Evolutionary conservation across 208 protist species (phyloP), one percentile per base, ranked within the genome.

Genomic region (Wallacemonas sp.): DNA sequence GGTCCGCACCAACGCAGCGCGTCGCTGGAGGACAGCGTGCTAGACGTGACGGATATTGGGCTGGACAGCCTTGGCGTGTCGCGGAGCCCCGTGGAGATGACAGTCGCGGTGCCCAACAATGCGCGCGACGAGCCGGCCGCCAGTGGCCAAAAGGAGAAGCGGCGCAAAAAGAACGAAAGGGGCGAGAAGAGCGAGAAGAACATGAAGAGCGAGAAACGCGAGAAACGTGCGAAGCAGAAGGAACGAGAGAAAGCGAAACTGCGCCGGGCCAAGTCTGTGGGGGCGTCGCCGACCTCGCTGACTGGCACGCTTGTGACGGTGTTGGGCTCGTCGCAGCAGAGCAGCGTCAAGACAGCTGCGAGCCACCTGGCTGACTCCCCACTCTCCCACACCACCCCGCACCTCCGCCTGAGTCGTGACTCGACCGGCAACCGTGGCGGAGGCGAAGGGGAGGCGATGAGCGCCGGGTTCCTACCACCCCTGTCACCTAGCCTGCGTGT

Each of bases 101-200:
- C 50, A 1, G 21, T 22, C 32, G 17, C 52, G 27, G 22, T 48
- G 29, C 42, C 57, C 3, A 29, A 36, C 3, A 39, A 26, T 10
- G 19, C 41, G 22, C 21, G 26, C 27, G n/a, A 2, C 50, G 1
- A 10, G 37, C 44, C 42, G 39, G 38, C 22, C 38, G 12, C n/a
- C 34, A 1, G 2, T 53, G 45, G 45, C 45, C 50, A 57, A 37
- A 57, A 57, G 50, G 30, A 44, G 29, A 54, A 76, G 38, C 22
- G 36, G 53, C 30, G 50, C 42, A 72, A 61, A 33, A 60, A 52
- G 33, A 61, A 26, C 17, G 58, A 61, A 21, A 36, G 38, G 32
- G 19, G 6, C 6, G 10, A 0, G 34, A 78, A 73, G 60, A 24
- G 63, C 39, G 74, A 66, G 52, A 70, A 71, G 44, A 37, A 54